Conservation (phyloP, 176 grass and related monocot species). For the Bolboschoenus planiculmis region DNA sequence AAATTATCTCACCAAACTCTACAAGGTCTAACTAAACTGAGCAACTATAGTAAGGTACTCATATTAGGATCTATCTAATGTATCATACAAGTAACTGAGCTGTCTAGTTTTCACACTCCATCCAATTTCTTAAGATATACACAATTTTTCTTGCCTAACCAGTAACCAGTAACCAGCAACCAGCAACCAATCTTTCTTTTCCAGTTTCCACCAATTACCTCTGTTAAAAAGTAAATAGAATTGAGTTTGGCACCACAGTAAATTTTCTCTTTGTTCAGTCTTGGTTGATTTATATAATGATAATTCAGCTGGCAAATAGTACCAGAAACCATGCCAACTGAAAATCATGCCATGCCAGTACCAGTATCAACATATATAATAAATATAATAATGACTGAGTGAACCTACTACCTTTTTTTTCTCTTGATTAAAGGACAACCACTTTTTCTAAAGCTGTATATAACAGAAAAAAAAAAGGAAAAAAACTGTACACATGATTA, state of each 20-base stretch:
- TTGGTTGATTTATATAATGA: background rate
- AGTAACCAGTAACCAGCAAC: no score
- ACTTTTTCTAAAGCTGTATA: slow-evolving; percentile 17
- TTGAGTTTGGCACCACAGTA: background rate
- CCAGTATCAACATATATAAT: background rate
- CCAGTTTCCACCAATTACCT: background rate
- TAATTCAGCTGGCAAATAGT: background rate
- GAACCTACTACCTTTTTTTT: background rate
- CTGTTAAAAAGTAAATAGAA: background rate
- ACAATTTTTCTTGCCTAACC: background rate
- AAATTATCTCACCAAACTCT: background rate
- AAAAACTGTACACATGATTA: slow-evolving; percentile 23
- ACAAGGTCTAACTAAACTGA: background rate
- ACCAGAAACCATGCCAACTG: background rate
- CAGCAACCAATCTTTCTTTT: background rate
- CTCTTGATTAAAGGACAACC: background rate
- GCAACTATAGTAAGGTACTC: background rate
- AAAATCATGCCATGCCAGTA: background rate
- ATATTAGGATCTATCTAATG: background rate
- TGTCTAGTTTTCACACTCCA: background rate
- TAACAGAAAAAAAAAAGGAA: background rate
- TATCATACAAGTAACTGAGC: background rate
- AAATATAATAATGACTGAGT: background rate
- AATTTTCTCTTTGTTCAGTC: background rate
- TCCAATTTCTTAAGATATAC: background rate